Percentiles rank a stretch among this genome's conserved stretches.
phyloP scores from a whole-genome alignment of 148 eudicot genomes.

The Rhododendron simsii region DNA sequence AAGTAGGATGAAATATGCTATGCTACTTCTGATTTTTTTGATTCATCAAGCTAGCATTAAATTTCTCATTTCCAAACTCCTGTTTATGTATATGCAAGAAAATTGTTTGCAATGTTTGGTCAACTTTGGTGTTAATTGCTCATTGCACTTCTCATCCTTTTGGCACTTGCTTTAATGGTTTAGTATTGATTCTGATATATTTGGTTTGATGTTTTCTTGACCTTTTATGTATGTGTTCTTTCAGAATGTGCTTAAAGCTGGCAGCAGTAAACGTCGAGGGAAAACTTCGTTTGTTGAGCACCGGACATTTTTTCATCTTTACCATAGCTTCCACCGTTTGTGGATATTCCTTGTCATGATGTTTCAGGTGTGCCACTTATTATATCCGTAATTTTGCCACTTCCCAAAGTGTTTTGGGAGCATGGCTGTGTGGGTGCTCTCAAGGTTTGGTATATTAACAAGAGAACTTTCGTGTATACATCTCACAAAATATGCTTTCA shows the following conservation, averaged over 20 bases:
- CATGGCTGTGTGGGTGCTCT: neutral
- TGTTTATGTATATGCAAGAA: neutral
- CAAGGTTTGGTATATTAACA: neutral
- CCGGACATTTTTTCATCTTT: conserved; percentile 84
- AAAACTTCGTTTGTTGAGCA: conserved; percentile 98
- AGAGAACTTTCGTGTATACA: neutral
- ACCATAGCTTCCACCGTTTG: conserved; percentile 96
- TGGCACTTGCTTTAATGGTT: neutral
- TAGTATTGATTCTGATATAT: neutral
- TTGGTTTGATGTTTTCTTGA: neutral
- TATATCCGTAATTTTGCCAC: neutral
- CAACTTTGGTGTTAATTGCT: neutral
- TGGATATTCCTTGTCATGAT: conserved; percentile 96
- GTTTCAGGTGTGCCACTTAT: conserved; percentile 69
- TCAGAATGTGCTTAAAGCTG: conserved; percentile 57
- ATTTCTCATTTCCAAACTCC: neutral
- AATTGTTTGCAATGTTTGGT: neutral
- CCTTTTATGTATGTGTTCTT: conserved; percentile 6
- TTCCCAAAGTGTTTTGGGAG: neutral
- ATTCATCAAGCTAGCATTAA: neutral
- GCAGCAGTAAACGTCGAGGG: conserved; percentile 65
- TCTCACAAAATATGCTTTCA: neutral
- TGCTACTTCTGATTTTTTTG: neutral
- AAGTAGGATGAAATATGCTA: neutral
- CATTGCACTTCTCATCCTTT: neutral